These are phyloP conservation scores for Elongisporangium anandrum DNA, from an alignment of 352 stramenopile species.

Conservation along the genomic window DNA sequence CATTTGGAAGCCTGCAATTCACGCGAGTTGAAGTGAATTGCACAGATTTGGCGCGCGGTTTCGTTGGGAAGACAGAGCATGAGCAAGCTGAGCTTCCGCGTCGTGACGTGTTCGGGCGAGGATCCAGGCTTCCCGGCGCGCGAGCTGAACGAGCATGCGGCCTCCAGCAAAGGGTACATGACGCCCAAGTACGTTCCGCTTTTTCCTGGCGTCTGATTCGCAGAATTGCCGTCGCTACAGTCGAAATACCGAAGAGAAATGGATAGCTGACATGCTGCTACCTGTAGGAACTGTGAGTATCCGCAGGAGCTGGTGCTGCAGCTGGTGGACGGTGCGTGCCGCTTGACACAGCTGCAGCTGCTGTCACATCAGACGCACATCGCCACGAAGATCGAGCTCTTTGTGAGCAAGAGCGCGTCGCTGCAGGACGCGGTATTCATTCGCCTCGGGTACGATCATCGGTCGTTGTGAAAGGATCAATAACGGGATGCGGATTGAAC, in stretches of 20 bases:
- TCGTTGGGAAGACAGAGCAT: constrained; percentile 24
- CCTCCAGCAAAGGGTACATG: constrained; percentile 60
- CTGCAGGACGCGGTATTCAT: constrained; percentile 58
- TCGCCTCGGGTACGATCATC: constrained; percentile 56
- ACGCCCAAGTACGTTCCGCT: constrained; percentile 60
- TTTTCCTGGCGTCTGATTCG: background rate
- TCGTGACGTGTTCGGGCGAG: constrained; percentile 84
- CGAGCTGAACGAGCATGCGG: constrained; percentile 81
- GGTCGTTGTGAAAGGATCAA: background rate
- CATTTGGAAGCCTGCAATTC: background rate
- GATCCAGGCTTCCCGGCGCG: constrained; percentile 78
- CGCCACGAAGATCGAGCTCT: constrained; percentile 91
- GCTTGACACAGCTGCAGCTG: constrained; percentile 85
- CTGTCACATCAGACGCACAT: constrained; percentile 92
- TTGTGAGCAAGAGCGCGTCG: constrained; percentile 50
- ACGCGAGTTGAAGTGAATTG: background rate
- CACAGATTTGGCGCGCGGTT: too few species aligned
- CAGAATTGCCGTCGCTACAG: background rate
- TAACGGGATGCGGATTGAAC: too few species aligned
- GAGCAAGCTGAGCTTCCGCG: constrained; percentile 82
- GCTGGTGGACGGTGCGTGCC: constrained; percentile 59
- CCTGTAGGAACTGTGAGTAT: constrained; percentile 86
- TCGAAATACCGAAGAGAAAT: too few species aligned
- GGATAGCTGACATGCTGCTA: background rate
- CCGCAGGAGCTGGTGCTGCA: constrained; percentile 91